Evolutionary conservation across 1,284 basidiomycete genomes (phyloP).

Genomic region (Pterulicium gracile): DNA sequence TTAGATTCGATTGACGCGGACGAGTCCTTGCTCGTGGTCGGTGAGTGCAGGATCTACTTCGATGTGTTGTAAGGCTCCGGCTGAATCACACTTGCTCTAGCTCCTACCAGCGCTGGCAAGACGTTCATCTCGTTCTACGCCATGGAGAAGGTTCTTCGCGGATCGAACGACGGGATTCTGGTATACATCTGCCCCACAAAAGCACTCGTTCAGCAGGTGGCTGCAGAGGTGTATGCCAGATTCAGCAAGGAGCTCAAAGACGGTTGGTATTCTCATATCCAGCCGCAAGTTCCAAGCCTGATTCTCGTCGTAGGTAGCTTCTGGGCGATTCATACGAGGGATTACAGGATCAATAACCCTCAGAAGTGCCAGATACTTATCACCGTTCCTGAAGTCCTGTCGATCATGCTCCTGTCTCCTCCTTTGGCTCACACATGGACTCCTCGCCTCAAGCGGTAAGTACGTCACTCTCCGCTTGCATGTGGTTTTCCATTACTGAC

Average conservation of each 20-base stretch:
- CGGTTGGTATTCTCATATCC: conserved; percentile 23
- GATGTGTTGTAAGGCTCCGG: not conserved
- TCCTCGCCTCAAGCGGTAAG: conserved; percentile 47
- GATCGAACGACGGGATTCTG: conserved; percentile 51
- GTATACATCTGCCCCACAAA: conserved; percentile 72
- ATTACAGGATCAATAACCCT: conserved; percentile 51
- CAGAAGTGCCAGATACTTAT: conserved; percentile 61
- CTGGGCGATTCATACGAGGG: conserved; percentile 63
- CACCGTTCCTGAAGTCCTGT: conserved; percentile 60
- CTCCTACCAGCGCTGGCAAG: conserved; percentile 61
- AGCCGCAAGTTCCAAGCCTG: not conserved
- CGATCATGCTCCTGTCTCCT: conserved; percentile 58
- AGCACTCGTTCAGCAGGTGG: conserved; percentile 57
- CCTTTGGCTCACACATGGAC: conserved; percentile 49
- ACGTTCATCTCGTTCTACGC: conserved; percentile 71
- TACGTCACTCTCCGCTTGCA: not conserved
- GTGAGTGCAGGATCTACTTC: conserved; percentile 22
- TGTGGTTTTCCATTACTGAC: not conserved
- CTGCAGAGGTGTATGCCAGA: conserved; percentile 59
- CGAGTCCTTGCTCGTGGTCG: conserved; percentile 54
- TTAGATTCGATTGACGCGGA: conserved; percentile 51
- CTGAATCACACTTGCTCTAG: conserved; percentile 19
- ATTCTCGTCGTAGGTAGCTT: conserved; percentile 29
- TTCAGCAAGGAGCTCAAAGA: conserved; percentile 49
- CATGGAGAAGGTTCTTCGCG: conserved; percentile 55